Percentiles rank a stretch among this genome's conserved stretches.
phyloP scores from a whole-genome alignment of 2,329 filamentous ascomycete genomes.

The Neophaeococcomyces mojaviensis region DNA sequence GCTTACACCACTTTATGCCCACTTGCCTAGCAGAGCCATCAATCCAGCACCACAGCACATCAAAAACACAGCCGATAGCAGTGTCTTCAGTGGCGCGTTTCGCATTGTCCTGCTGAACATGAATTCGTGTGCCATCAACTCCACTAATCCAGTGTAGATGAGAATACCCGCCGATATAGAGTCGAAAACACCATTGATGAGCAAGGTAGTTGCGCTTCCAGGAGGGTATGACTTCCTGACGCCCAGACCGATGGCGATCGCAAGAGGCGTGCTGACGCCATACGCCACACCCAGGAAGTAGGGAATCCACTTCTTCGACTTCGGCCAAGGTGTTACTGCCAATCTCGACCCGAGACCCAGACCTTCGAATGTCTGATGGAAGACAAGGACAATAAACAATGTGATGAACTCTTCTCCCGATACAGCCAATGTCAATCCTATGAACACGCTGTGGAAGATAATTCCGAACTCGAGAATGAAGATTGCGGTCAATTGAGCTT shows the following conservation, averaged over 20 bases:
- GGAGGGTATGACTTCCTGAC: constrained; percentile 59
- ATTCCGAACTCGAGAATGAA: constrained; percentile 95
- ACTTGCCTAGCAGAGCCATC: constrained; percentile 79
- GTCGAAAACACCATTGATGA: constrained; percentile 85
- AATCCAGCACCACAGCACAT: constrained; percentile 66
- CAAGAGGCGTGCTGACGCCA: constrained; percentile 72
- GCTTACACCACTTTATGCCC: constrained; percentile 54
- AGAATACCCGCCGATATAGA: constrained; percentile 82
- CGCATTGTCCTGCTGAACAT: constrained; percentile 86
- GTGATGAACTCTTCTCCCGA: constrained; percentile 54
- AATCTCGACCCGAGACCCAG: constrained; percentile 84
- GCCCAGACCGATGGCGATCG: constrained; percentile 76
- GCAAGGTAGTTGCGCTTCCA: constrained; percentile 55
- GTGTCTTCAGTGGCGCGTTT: constrained; percentile 58
- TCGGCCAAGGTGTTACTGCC: constrained; percentile 69
- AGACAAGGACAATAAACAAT: constrained; percentile 62
- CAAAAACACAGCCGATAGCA: constrained; percentile 63
- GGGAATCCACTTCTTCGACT: constrained; percentile 61
- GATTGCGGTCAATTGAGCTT: constrained; percentile 73
- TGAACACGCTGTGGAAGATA: constrained; percentile 90
- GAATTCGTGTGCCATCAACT: constrained; percentile 92
- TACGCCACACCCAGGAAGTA: constrained; percentile 68
- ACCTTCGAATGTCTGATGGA: constrained; percentile 91
- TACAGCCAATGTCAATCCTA: constrained; percentile 71
- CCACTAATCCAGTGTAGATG: constrained; percentile 87